Conservation (phyloP, 2,329 filamentous ascomycete species). For the Colletotrichum cordylinicola region DNA sequence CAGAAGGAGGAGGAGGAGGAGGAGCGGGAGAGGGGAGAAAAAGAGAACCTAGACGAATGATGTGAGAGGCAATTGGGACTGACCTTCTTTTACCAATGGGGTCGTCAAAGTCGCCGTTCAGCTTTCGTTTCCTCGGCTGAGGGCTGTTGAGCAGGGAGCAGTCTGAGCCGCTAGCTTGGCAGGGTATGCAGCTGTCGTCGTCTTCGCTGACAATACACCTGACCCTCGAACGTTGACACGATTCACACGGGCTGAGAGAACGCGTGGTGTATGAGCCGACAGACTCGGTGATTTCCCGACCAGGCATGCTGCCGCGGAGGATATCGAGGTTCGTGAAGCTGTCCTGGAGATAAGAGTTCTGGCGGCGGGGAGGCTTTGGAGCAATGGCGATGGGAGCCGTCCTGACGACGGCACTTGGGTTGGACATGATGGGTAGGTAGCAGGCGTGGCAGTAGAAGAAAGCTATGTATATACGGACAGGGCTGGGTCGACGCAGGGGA, state of each 20-base stretch:
- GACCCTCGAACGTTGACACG: conserved; percentile 75
- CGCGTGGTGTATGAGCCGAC: conserved; percentile 42
- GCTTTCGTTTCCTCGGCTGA: conserved; percentile 79
- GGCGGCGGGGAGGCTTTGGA: conserved; percentile 58
- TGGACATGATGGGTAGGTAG: conserved; percentile 53
- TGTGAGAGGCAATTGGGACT: conserved; percentile 32
- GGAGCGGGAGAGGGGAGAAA: neutral
- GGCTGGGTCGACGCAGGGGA: conserved; percentile 33
- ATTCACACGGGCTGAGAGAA: conserved; percentile 68
- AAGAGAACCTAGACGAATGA: neutral
- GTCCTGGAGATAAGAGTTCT: conserved; percentile 50
- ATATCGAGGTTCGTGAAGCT: conserved; percentile 54
- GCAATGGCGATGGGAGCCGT: conserved; percentile 72
- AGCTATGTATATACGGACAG: conserved; percentile 26
- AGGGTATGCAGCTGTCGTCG: conserved; percentile 74
- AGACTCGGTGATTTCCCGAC: conserved; percentile 58
- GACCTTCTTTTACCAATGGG: conserved; percentile 72
- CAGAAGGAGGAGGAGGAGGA: neutral
- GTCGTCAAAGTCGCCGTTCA: conserved; percentile 67
- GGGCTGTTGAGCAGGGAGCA: conserved; percentile 82
- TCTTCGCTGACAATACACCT: conserved; percentile 79
- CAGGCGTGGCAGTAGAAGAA: conserved; percentile 24
- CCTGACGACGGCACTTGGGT: conserved; percentile 58
- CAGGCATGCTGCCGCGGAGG: conserved; percentile 53
- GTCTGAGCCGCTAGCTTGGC: conserved; percentile 78